Conservation (phyloP, 1,284 basidiomycete species). For the Papiliotrema flavescens region DNA sequence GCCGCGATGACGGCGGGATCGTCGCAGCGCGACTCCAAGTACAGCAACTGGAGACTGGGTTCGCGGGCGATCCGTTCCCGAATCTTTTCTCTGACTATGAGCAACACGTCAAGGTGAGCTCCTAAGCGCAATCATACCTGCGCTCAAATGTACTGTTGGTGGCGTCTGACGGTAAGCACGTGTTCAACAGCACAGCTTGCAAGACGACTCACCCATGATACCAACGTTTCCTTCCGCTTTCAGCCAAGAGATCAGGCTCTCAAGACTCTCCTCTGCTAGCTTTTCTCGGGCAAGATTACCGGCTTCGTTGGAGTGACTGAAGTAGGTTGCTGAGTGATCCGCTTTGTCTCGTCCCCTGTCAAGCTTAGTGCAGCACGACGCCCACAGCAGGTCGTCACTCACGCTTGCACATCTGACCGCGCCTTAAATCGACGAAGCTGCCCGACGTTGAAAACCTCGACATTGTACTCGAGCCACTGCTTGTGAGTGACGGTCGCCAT, state of each 20-base stretch:
- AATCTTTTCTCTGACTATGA: conserved; percentile 63
- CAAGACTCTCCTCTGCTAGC: conserved; percentile 87
- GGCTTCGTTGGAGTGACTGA: conserved; percentile 79
- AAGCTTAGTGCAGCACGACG: neutral
- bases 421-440: conserved; percentile 88
- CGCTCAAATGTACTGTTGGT: conserved; percentile 83
- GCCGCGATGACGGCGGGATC: conserved; percentile 91
- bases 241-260: conserved; percentile 92
- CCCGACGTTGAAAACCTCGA: conserved; percentile 98
- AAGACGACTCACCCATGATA: conserved; percentile 78
- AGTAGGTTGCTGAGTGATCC: conserved; percentile 88
- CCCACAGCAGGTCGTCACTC: conserved; percentile 17
- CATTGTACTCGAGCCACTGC: conserved; percentile 97
- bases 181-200: no score
- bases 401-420: conserved; percentile 69
- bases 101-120: neutral
- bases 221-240: conserved; percentile 96
- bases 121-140: conserved; percentile 51
- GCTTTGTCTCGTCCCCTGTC: conserved; percentile 52
- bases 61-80: conserved; percentile 79
- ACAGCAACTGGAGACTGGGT: conserved; percentile 84
- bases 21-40: conserved; percentile 91
- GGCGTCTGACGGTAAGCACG: conserved; percentile 63
- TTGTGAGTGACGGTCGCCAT: neutral
- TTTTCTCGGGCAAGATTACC: conserved; percentile 75